phyloP scores from a whole-genome alignment of 306 rosid genomes.

The Cucumis hystrix region DNA sequence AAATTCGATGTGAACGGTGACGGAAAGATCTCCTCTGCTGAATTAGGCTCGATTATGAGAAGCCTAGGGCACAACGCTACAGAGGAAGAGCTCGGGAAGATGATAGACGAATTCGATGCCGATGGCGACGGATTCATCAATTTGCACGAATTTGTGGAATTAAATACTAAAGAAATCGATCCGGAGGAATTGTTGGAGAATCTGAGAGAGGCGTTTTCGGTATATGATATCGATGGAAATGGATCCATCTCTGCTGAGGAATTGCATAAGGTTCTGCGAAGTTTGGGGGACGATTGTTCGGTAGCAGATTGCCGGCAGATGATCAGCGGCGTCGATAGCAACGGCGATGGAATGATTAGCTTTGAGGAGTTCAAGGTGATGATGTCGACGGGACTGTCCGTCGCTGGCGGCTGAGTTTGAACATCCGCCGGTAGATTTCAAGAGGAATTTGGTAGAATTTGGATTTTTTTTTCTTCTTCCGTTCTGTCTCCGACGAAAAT shows the following conservation, averaged over 20 bases:
- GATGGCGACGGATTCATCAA: conserved; percentile 77
- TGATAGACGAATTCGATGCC: conserved; percentile 67
- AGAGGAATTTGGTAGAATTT: neutral
- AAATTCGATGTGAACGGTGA: conserved; percentile 80
- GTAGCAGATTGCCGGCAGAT: conserved; percentile 60
- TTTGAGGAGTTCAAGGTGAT: conserved; percentile 77
- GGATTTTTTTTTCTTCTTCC: neutral
- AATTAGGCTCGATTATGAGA: conserved; percentile 61
- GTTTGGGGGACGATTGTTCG: conserved; percentile 72
- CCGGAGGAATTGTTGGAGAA: conserved; percentile 49
- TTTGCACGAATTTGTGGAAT: conserved; percentile 54
- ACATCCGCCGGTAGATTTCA: neutral
- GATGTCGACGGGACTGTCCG: conserved; percentile 28
- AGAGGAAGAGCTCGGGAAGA: conserved; percentile 41
- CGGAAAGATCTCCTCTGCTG: conserved; percentile 70
- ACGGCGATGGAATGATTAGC: conserved; percentile 80
- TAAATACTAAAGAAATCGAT: conserved; percentile 70
- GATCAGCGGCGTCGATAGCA: conserved; percentile 71
- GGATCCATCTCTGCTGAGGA: conserved; percentile 86
- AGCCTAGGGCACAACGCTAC: conserved; percentile 44
- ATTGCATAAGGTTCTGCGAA: conserved; percentile 40
- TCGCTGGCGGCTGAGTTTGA: neutral
- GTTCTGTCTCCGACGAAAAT: neutral
- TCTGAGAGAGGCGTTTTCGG: conserved; percentile 65
- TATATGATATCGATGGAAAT: conserved; percentile 71